These are phyloP conservation scores for Podospora anserina DNA, from an alignment of 495 filamentous ascomycete genomes.

Conservation along the genomic window DNA sequence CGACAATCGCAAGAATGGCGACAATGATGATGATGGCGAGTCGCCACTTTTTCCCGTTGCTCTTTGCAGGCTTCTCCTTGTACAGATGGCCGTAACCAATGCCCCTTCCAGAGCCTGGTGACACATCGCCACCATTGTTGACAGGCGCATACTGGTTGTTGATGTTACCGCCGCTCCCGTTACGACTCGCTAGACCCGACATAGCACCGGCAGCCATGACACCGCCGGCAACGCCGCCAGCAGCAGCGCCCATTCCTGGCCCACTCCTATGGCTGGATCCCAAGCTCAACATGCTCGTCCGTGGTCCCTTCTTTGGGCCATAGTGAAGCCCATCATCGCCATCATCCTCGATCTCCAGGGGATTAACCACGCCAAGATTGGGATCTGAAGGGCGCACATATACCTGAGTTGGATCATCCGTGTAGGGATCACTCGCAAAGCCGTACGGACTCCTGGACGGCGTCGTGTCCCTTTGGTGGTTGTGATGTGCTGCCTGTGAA, in stretches of 20 bases:
- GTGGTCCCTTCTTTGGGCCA: constrained; percentile 32
- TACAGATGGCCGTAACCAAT: constrained; percentile 12
- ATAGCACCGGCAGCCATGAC: constrained; percentile 55
- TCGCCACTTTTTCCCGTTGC: constrained; percentile 63
- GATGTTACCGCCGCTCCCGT: constrained; percentile 37
- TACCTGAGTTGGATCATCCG: constrained; percentile 49
- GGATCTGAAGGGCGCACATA: constrained; percentile 58
- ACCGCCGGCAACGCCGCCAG: constrained; percentile 40
- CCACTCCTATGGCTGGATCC: constrained; percentile 36
- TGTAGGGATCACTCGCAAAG: constrained; percentile 32
- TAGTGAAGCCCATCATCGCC: constrained; percentile 75
- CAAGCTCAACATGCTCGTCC: constrained; percentile 55
- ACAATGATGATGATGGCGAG: constrained; percentile 63
- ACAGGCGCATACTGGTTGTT: constrained; percentile 41
- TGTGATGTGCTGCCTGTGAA: constrained; percentile 19
- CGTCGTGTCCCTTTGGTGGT: constrained; percentile 24
- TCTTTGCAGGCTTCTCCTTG: constrained; percentile 53
- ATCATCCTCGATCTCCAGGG: constrained; percentile 77
- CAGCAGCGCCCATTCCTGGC: constrained; percentile 31
- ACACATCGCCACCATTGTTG: constrained; percentile 25
- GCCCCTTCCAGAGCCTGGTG: constrained; percentile 22
- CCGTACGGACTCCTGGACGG: constrained; percentile 31
- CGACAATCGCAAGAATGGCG: constrained; percentile 60
- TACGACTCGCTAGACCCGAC: constrained; percentile 44
- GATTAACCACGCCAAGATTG: constrained; percentile 61